A percentile compares a stretch with the other conserved stretches of the same genome.
Conservation (phyloP, 352 stramenopile genomes). For the Globisporangium carolinianum region DNA sequence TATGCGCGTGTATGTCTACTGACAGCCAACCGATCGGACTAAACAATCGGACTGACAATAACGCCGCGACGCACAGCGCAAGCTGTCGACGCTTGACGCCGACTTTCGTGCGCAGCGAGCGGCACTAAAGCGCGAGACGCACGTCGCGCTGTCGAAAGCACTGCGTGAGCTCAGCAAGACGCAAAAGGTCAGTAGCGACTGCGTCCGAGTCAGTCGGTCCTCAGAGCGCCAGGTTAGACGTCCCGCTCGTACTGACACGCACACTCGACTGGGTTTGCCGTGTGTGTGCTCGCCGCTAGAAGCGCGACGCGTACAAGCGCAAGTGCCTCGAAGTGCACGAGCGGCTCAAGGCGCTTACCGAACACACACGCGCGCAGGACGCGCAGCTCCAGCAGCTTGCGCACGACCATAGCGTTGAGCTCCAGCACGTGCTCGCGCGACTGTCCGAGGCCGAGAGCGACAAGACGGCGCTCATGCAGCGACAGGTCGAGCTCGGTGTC, state of each 20-base stretch:
- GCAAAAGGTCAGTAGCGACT: slow-evolving; percentile 35
- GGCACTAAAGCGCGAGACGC: slow-evolving; percentile 49
- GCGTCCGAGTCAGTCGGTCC: background rate
- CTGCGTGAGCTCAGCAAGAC: slow-evolving; percentile 50
- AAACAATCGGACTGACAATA: no score
- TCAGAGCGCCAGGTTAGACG: background rate
- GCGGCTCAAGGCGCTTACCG: slow-evolving; percentile 46
- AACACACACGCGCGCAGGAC: slow-evolving; percentile 38
- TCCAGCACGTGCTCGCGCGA: slow-evolving; percentile 62
- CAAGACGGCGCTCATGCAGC: slow-evolving; percentile 58
- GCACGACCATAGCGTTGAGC: slow-evolving; percentile 42
- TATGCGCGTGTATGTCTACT: no score
- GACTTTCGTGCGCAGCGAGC: slow-evolving; percentile 28
- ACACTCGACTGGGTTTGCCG: background rate
- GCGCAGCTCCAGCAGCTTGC: slow-evolving; percentile 42
- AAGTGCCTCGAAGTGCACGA: slow-evolving; percentile 80
- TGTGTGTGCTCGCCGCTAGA: slow-evolving; percentile 19
- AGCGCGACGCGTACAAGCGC: slow-evolving; percentile 74
- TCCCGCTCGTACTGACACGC: background rate
- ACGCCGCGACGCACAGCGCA: slow-evolving; percentile 19
- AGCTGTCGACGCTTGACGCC: slow-evolving; percentile 30
- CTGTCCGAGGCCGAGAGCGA: slow-evolving; percentile 59
- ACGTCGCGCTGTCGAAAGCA: slow-evolving; percentile 43
- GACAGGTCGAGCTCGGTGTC: slow-evolving; percentile 31
- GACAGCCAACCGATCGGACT: no score